Percentiles rank a stretch among this genome's conserved stretches.
Conservation (phyloP, 257 asterid species). For the Vinca minor region DNA sequence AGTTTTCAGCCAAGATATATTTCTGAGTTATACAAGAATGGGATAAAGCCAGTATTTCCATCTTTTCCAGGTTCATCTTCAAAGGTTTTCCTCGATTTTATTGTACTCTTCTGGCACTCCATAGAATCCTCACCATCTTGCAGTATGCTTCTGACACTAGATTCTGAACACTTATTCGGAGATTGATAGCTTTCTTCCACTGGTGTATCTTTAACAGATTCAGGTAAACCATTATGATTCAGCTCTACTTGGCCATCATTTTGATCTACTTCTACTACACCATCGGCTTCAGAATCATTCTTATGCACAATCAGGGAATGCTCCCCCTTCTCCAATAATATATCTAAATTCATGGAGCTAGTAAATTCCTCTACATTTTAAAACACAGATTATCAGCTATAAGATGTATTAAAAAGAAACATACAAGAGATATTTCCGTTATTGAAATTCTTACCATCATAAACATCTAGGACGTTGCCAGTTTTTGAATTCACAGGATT, state of each 20-base stretch:
- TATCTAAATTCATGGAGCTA: background rate
- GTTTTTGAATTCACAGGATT: too few species aligned
- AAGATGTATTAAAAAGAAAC: background rate
- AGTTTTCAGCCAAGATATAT: background rate
- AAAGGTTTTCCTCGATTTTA: background rate
- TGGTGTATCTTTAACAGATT: background rate
- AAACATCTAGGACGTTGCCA: too few species aligned
- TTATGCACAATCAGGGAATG: background rate
- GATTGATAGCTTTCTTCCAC: background rate
- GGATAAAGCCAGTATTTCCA: background rate
- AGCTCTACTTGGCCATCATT: background rate
- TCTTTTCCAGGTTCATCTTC: background rate
- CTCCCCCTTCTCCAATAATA: background rate
- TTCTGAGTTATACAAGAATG: background rate
- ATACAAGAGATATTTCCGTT: background rate
- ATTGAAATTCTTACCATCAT: background rate
- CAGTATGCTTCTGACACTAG: background rate
- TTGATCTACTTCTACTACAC: background rate
- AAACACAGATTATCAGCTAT: background rate
- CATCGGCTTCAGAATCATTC: background rate
- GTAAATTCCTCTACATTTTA: background rate
- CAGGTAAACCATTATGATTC: background rate
- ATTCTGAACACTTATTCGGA: background rate
- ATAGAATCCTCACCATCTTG: background rate
- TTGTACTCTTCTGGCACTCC: background rate